Evolutionary conservation across 306 rosid species (phyloP), one percentile per base, ranked within the genome.

Genomic region (Corylus heterophylla): DNA sequence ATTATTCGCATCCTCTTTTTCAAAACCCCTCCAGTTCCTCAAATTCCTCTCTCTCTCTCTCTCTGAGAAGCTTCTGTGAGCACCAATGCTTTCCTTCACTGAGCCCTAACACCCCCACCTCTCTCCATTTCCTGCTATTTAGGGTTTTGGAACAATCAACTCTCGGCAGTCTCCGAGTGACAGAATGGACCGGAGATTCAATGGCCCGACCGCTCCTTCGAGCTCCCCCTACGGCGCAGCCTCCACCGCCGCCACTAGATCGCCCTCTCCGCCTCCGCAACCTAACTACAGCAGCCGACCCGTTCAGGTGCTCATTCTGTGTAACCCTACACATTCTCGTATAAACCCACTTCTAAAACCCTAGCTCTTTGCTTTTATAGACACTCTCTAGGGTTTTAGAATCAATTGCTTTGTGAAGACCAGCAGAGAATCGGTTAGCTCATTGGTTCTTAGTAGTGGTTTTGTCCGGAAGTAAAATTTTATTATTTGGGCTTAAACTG

Each of bases 271-370:
- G 1, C 47, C 84, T 56, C 76, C 77, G 44, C 89, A 74, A 29
- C 96, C 97, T 6, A 84, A 89, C 81, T 93, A 84, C 82, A 86
- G 83, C 76, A 90, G 86, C 74, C 90, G 73, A 74, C 86, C 84
- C 69, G 99, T 91, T 82, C 96, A 91, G 97, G 98, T 93, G 58
- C 75, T 44, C 42, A 3, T 18, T 48, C 31, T n/a, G 61, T 52
- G 68, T 56, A 63, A 71, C 45, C 79, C 73, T 31, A 58, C 67
- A 14, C 51, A 25, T 79, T 20, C 63, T 16, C 44, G 70, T 79
- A 2, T 20, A 62, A 10, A 59, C 80, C 78, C 80, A 25, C 85
- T 74, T 67, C 50, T 61, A 76, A 86, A 69, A 85, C 96, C 92
- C 91, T 88, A 85, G 85, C 80, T 7, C 12, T 3, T 62, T 73